These are phyloP conservation scores for Leersia perrieri DNA, from an alignment of 176 grass and related monocot genomes.

Conservation along the genomic window DNA sequence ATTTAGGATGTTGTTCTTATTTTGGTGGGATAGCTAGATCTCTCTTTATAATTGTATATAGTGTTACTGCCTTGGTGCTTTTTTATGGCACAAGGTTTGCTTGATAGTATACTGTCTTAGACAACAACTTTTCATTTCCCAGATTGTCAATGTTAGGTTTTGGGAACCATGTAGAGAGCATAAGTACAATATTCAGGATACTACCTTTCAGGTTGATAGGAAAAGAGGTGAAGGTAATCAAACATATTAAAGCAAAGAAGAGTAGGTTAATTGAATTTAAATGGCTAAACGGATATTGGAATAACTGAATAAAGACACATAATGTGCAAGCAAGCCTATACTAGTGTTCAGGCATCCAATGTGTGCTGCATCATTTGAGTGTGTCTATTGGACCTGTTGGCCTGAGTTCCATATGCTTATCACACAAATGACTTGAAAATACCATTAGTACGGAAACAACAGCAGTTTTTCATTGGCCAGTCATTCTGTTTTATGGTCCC, in stretches of 20 bases:
- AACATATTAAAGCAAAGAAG: constrained; percentile 1
- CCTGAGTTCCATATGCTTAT: neutral
- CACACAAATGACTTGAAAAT: neutral
- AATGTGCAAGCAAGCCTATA: neutral
- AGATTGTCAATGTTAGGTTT: neutral
- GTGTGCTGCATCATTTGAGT: neutral
- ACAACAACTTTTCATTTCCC: constrained; percentile 6
- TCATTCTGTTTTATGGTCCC: neutral
- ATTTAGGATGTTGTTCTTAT: too few species aligned
- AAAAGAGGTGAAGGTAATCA: neutral
- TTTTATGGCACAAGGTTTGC: neutral
- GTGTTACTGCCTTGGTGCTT: neutral
- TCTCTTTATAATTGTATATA: too few species aligned
- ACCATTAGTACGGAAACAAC: neutral
- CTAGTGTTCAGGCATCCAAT: neutral
- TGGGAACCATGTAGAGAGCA: neutral
- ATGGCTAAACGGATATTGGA: neutral
- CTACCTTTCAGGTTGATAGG: neutral
- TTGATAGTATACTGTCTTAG: constrained; percentile 9
- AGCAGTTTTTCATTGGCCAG: neutral
- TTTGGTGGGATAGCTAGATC: too few species aligned
- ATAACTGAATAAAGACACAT: neutral
- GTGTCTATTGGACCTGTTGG: neutral
- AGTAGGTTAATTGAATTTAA: constrained; percentile 8
- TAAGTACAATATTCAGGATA: constrained; percentile 1